Base-by-base conservation (phyloP, 768 basidiomycete genomes). In the Lanmaoa pseudosensibilis region DNA sequence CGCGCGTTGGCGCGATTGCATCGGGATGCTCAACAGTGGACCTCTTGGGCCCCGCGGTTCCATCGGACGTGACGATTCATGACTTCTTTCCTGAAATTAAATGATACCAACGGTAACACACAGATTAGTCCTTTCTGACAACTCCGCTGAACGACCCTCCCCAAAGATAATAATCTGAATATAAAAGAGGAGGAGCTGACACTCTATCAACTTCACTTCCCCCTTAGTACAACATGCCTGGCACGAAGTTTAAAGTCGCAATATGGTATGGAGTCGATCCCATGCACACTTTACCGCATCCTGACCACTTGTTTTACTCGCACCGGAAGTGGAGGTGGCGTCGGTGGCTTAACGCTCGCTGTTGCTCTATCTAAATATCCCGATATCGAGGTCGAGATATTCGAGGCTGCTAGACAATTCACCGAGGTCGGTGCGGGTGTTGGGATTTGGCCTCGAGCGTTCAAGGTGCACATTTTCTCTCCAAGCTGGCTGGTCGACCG, bases 351-450 rank as follows among this genome's bases (percentile, higher is more conserved):
- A 47, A 73, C 70, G 25, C 64, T 75, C n/a, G 76, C 75, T 4
- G 65, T 70, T 0, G 70, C 73, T 1, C 55, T 78, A 33, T 65
- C 68, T 15, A 65, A 64, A 45, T 81, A 78, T 63, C 76, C 77
- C 2, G 78, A 84, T 56, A 82, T 86, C 27, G 78, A 83, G 33
- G 75, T 85, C 38, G 77, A 80, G 50, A 68, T 86, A 25, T 86
- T 79, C 55, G 85, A 87, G 71, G 77, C 74, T 13, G 78, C 83
- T 30, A 62, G 66, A 39, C 68, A 77, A 50, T 76, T 85, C 41
- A 69, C 76, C 25, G 84, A 85, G 67, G 40, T 84, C 25, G 85
- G 85, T n/a, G 84, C 83, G 18, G 85, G 85, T n/a, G 76, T 86
- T 51, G 82, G 80, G 5, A 63, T 73, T 36, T 79, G 75, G 77